Evolutionary conservation across 2,329 filamentous ascomycete genomes (phyloP).

Genomic region (Pseudopyricularia javanii): DNA sequence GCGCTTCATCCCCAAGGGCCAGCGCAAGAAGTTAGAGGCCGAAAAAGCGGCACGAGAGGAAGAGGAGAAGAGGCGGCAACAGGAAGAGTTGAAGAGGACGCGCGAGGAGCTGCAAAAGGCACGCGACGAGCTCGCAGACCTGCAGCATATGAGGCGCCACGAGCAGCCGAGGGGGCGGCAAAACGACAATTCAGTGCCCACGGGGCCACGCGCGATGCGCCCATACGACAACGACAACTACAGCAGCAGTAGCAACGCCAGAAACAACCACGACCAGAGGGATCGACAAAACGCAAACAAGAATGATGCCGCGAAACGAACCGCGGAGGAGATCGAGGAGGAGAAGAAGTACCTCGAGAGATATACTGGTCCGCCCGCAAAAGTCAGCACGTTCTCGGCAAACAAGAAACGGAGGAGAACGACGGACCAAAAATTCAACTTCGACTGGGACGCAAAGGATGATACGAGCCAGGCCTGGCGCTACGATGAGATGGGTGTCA

Average conservation of each 20-base stretch:
- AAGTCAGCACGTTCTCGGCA: constrained; percentile 73
- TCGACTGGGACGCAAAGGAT: constrained; percentile 92
- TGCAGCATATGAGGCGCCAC: not conserved
- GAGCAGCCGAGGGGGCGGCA: not conserved
- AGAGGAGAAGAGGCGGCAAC: constrained; percentile 45
- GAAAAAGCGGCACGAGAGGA: constrained; percentile 44
- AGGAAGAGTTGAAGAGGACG: constrained; percentile 35
- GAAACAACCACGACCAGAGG: constrained; percentile 21
- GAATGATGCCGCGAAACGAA: constrained; percentile 19
- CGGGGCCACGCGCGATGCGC: constrained; percentile 60
- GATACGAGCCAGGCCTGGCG: constrained; percentile 70
- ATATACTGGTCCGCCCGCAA: constrained; percentile 86
- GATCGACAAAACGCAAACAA: not conserved
- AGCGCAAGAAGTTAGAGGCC: constrained; percentile 36
- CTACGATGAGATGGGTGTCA: constrained; percentile 27
- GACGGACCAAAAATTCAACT: constrained; percentile 96
- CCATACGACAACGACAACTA: constrained; percentile 2
- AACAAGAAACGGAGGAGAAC: constrained; percentile 92
- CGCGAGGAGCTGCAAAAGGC: constrained; percentile 36
- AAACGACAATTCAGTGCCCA: constrained; percentile 38
- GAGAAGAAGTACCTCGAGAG: constrained; percentile 59
- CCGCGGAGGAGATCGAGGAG: constrained; percentile 55
- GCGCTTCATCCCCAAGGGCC: constrained; percentile 71
- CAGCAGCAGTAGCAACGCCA: not conserved
- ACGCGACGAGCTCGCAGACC: constrained; percentile 1